Evolutionary conservation across 306 rosid genomes (phyloP), one percentile per base, ranked within the genome.

Genomic region (Arachis stenosperma): DNA sequence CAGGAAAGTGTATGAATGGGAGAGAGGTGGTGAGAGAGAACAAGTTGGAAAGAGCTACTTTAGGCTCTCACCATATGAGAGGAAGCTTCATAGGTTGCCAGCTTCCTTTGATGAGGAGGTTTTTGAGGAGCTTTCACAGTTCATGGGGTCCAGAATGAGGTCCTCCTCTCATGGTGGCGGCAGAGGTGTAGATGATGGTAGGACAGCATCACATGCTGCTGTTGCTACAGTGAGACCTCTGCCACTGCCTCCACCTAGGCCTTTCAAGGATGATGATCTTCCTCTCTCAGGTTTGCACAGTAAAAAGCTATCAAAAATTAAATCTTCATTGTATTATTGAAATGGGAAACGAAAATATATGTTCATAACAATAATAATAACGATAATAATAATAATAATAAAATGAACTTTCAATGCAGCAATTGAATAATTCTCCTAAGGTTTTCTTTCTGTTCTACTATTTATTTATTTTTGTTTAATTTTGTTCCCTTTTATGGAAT

Each of bases 51-150:
- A 94, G 75, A 94, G 99, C 61, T 94, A 94, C 62, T 94, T 94
- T 57, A 86, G 99, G 75, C 96, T 94, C 50, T 94, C 99, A 5
- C 99, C 97, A 3, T 91, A 94, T 27, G 99, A 94, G 79, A 89
- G 99, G 58, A 94, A 94, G 85, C 83, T 94, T 0, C 96, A 94
- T 59, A 87, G 97, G 27, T 82, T 94, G 54, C 97, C 99, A 14
- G 97, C 99, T 61, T 94, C 99, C 47, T 94, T 94, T 71, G 99
- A 94, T 75, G 99, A 94, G 76, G 91, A 94, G 17, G 99, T 94
- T 43, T 94, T 91, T 57, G 99, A 90, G 74, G 99, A 94, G 74
- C 96, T 94, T 13, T 82, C 97, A 0, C 97, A 85, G 78, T 94
- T 94, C 68, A 90, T 94, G 96, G 99, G 91, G 9, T 80, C 96